phyloP scores from a whole-genome alignment of 73 alveolate genomes.

The Symbiodinium pilosum region DNA sequence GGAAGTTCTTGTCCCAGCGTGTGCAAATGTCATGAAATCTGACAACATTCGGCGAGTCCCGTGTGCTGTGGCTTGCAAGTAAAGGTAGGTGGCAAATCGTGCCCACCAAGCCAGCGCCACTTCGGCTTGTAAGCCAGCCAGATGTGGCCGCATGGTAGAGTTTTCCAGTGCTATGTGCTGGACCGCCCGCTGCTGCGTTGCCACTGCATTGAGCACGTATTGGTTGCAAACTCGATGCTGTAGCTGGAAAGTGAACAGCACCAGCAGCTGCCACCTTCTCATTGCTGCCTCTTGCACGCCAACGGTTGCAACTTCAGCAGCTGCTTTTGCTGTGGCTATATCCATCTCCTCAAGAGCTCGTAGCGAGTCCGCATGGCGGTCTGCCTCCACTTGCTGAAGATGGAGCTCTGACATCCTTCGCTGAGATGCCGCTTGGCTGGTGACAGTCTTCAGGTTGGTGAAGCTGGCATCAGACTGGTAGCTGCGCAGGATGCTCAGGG shows the following conservation, averaged over 20 bases:
- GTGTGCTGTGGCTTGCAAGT: background rate
- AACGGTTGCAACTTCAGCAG: background rate
- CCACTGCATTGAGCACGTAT: background rate
- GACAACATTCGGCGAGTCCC: background rate
- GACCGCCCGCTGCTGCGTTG: background rate
- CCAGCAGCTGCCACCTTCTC: constrained; percentile 3
- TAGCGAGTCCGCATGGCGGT: too few relatives aligned
- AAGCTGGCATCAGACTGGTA: background rate
- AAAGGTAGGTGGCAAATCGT: background rate
- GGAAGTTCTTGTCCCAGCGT: background rate
- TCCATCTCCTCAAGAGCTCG: background rate
- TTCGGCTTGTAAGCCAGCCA: background rate
- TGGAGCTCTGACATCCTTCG: background rate
- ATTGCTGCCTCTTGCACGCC: background rate
- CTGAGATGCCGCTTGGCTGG: background rate
- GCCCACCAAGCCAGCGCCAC: constrained; percentile 25
- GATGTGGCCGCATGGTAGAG: background rate
- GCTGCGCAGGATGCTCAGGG: background rate
- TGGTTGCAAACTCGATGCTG: background rate
- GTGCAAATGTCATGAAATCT: background rate
- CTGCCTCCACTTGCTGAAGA: background rate
- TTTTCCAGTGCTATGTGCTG: constrained; percentile 3
- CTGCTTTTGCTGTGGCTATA: background rate
- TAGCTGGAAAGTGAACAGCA: background rate
- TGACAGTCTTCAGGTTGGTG: background rate